Base-by-base conservation (phyloP, 495 filamentous ascomycete genomes). In the Haplographium delicatum region DNA sequence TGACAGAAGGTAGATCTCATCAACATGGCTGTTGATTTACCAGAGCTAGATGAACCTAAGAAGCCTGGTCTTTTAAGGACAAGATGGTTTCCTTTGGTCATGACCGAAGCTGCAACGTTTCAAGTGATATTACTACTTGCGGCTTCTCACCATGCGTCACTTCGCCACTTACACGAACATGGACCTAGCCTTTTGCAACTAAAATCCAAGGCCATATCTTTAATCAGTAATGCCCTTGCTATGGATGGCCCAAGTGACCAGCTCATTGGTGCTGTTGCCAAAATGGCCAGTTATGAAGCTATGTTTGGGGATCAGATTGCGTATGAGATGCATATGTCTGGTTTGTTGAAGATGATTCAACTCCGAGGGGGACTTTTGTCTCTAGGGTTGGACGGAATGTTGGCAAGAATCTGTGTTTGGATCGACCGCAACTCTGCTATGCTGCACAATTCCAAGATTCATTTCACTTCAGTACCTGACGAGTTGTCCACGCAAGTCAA, bases 241-340 rank as follows among this genome's bases (percentile, higher is more conserved):
- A 59, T 51, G 7, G 4, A 30, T 20, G 46, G 61, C 23, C 54
- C 47, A 8, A 56, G 49, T 27, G 69, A 72, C 46, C 63, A 66
- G 7, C 28, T 73, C 19, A 62, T 73, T 26, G 69, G 67, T 18
- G 69, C 71, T 2, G 68, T 73, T n/a, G 68, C 67, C 15, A 75
- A 75, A 41, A 68, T 75, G 70, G 72, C 68, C 6, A 68, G 62
- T 44, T 75, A 72, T 43, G 72, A 75, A 46, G 68, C 71, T 26
- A 70, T 71, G 60, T 72, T 69, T 57, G 70, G 68, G 2, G 53
- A 44, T 27, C 45, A 62, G n/a, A 51, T 63, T 1, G 26, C 24
- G 13, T 73, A 65, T 39, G 38, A 58, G 11, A 63, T 68, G 10
- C 70, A 74, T 50, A 74, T 72, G 71, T 58, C 56, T 18, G 68